Evolutionary conservation across 768 basidiomycete species (phyloP).

Genomic region (Phanerochaete carnosa): DNA sequence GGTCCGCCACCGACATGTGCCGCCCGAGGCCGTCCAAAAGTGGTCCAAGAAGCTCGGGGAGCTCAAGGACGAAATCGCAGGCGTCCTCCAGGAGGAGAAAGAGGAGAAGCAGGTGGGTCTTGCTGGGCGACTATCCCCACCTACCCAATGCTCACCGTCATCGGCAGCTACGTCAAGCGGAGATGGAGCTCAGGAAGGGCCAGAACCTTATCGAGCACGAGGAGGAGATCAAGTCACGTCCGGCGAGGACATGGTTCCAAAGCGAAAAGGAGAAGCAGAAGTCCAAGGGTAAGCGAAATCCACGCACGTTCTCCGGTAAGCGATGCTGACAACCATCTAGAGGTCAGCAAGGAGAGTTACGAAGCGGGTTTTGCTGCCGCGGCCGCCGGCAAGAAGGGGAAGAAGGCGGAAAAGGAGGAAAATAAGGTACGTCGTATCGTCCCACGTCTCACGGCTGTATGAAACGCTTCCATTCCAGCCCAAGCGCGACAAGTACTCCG

Average conservation of each 20-base stretch:
- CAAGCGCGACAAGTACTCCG: slow-evolving; percentile 74
- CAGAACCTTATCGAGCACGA: slow-evolving; percentile 94
- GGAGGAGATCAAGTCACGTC: slow-evolving; percentile 88
- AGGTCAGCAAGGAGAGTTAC: slow-evolving; percentile 72
- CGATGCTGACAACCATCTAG: slow-evolving; percentile 35
- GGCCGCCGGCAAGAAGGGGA: slow-evolving; percentile 31
- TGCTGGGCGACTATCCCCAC: background rate
- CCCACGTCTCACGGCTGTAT: background rate
- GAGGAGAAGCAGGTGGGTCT: slow-evolving; percentile 81
- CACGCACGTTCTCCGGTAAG: background rate
- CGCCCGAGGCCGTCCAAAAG: slow-evolving; percentile 65
- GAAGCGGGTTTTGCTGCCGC: slow-evolving; percentile 45
- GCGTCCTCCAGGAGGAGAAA: slow-evolving; percentile 85
- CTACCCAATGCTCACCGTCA: slow-evolving; percentile 10
- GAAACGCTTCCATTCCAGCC: slow-evolving; percentile 39
- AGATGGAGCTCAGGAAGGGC: slow-evolving; percentile 95
- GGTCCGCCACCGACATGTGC: slow-evolving; percentile 85
- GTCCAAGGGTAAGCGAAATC: slow-evolving; percentile 58
- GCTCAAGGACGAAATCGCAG: slow-evolving; percentile 74
- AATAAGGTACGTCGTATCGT: slow-evolving; percentile 26
- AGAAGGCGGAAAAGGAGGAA: slow-evolving; percentile 31
- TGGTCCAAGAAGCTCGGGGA: slow-evolving; percentile 69
- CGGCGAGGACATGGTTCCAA: slow-evolving; percentile 99
- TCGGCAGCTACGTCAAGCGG: slow-evolving; percentile 77
- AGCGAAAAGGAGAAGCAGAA: slow-evolving; percentile 75